Conservation (phyloP, 179 eudicot species). For the Beta lomatogona region DNA sequence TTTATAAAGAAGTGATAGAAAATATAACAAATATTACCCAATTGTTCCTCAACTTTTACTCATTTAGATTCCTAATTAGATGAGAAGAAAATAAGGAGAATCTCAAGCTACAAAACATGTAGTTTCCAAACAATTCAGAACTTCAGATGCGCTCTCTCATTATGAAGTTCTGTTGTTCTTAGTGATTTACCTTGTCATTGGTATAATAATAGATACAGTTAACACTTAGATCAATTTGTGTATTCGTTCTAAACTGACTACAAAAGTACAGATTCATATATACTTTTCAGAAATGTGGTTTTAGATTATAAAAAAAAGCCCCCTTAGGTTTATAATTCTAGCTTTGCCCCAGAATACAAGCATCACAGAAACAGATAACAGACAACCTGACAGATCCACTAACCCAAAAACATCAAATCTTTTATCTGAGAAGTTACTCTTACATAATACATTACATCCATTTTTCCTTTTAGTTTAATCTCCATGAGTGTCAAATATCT, state of each 20-base stretch:
- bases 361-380: background rate
- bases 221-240: background rate
- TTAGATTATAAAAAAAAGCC: background rate
- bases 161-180: background rate
- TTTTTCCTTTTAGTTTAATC: background rate
- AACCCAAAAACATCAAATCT: background rate
- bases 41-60: no score
- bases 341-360: background rate
- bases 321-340: background rate
- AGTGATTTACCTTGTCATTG: background rate
- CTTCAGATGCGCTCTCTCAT: no score
- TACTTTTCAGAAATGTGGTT: background rate
- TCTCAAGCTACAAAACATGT: no score
- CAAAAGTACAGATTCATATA: background rate
- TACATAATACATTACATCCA: background rate
- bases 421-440: background rate
- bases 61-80: no score
- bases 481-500: background rate
- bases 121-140: no score
- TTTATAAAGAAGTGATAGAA: background rate
- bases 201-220: background rate
- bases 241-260: background rate
- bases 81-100: no score
- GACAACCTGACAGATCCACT: background rate
- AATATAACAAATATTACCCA: no score